Evolutionary conservation across 805 yeast species (phyloP).

Genomic region (Kuraishia capsulata): DNA sequence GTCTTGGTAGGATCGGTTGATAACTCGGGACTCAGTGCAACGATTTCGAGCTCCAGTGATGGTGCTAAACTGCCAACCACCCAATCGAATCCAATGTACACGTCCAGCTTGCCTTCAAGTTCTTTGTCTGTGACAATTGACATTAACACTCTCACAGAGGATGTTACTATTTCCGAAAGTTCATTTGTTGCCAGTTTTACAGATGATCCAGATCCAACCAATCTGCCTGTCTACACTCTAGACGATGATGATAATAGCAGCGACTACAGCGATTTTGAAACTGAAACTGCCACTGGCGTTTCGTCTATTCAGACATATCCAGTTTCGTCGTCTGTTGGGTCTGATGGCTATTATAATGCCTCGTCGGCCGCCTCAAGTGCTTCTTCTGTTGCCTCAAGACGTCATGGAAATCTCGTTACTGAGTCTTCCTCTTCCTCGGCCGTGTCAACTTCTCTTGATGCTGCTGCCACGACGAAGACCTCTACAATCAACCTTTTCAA

Average conservation of each 20-base stretch:
- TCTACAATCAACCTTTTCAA: conserved; percentile 34
- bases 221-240: no score
- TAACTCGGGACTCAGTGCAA: neutral
- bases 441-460: no score
- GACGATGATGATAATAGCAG: no score
- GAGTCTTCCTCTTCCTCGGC: conserved; percentile 4
- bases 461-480: neutral
- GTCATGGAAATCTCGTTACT: neutral
- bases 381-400: neutral
- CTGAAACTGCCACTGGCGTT: no score
- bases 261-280: neutral
- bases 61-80: conserved; percentile 10
- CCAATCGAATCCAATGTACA: conserved; percentile 19
- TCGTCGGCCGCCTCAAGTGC: neutral
- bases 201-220: no score
- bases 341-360: neutral
- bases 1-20: neutral
- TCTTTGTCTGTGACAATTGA: conserved; percentile 17
- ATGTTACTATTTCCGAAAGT: conserved; percentile 8
- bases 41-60: conserved; percentile 7
- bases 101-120: conserved; percentile 16
- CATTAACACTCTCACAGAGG: conserved; percentile 12
- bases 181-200: neutral
- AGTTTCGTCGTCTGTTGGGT: neutral
- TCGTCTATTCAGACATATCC: neutral